Percentiles rank a stretch among this genome's conserved stretches.
phyloP scores from a whole-genome alignment of 2,329 filamentous ascomycete genomes.

The Calonectria pauciramosa region DNA sequence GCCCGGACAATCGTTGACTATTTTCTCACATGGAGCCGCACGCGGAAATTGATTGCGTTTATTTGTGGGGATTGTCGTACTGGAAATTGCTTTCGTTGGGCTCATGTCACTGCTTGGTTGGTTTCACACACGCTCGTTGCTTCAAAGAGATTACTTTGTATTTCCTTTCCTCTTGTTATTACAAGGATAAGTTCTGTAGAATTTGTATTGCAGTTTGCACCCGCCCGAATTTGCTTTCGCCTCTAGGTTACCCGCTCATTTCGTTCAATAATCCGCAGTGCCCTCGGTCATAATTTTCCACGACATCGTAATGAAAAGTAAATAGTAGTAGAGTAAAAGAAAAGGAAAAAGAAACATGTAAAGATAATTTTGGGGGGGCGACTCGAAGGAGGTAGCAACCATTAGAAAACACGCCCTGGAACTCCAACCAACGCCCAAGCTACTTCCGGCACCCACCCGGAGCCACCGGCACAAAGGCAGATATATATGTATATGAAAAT shows the following conservation, averaged over 20 bases:
- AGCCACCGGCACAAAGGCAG: constrained; percentile 13
- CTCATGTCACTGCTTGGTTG: background rate
- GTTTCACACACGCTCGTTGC: constrained; percentile 2
- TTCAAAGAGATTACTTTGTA: constrained; percentile 24
- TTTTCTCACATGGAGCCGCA: background rate
- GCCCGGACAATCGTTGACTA: constrained; percentile 8
- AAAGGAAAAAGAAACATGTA: background rate
- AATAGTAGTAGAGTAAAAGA: background rate
- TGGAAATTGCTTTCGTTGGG: background rate
- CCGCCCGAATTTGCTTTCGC: constrained; percentile 15
- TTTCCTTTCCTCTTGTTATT: constrained; percentile 25
- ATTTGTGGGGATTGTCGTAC: background rate
- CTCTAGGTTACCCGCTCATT: constrained; percentile 32
- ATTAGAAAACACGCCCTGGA: constrained; percentile 7
- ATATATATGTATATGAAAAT: background rate
- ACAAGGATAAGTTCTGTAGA: constrained; percentile 35
- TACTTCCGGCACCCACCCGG: constrained; percentile 6
- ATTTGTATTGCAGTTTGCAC: constrained; percentile 26
- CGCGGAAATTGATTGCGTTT: constrained; percentile 14
- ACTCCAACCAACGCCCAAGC: constrained; percentile 21
- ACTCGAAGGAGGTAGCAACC: background rate
- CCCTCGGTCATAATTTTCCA: constrained; percentile 25
- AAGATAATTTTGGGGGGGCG: background rate
- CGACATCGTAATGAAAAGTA: constrained; percentile 12
- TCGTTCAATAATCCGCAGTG: constrained; percentile 29